phyloP scores from a whole-genome alignment of 192 early-diverging fungal species.

The Coemansia sp. region DNA sequence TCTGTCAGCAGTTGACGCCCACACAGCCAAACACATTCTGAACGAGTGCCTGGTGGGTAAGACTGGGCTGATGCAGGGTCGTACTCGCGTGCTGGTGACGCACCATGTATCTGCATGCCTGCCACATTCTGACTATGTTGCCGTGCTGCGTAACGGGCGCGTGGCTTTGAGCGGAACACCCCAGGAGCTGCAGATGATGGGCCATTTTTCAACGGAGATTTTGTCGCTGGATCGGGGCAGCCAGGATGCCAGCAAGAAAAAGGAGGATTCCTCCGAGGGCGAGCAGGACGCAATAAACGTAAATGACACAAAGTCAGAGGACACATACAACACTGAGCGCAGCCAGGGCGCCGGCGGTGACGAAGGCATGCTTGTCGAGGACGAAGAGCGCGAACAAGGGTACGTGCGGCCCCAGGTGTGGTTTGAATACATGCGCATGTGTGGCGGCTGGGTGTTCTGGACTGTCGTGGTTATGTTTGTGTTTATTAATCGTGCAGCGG shows the following conservation, averaged over 20 bases:
- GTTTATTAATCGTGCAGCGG: conserved; percentile 51
- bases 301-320: conserved; percentile 31
- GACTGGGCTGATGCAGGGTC: conserved; percentile 65
- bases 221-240: conserved; percentile 6
- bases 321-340: conserved; percentile 29
- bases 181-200: conserved; percentile 29
- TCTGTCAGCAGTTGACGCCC: conserved; percentile 92
- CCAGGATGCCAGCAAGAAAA: background rate
- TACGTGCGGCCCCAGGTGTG: conserved; percentile 75
- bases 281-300: background rate
- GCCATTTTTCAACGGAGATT: conserved; percentile 12
- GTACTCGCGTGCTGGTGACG: conserved; percentile 89
- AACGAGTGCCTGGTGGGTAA: conserved; percentile 68
- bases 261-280: background rate
- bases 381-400: conserved; percentile 83
- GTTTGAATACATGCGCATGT: conserved; percentile 70
- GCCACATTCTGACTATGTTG: conserved; percentile 57
- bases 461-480: conserved; percentile 13
- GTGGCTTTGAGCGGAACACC: conserved; percentile 59
- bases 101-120: conserved; percentile 76
- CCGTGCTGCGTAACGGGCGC: conserved; percentile 63
- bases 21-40: conserved; percentile 85
- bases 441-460: conserved; percentile 70
- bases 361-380: conserved; percentile 68
- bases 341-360: background rate